Percentiles rank a stretch among this genome's conserved stretches.
Conservation (phyloP, 305 asterid species). For the Fraxinus paxiana region DNA sequence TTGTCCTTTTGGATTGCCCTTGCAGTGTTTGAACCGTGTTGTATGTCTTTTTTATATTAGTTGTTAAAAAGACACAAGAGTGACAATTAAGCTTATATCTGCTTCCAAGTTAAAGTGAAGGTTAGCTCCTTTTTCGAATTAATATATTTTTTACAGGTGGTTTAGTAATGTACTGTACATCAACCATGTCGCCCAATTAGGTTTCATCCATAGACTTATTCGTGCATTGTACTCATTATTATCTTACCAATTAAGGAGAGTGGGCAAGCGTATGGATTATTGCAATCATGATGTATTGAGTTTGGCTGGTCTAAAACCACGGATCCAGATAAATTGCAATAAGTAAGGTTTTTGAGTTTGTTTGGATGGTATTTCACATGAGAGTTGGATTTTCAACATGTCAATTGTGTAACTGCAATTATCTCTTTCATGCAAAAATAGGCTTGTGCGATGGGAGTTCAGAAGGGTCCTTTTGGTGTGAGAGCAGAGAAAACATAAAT, state of each 20-base stretch:
- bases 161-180: constrained; percentile 14
- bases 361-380: constrained; percentile 11
- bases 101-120: constrained; percentile 14
- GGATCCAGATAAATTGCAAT: constrained; percentile 6
- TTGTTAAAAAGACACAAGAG: constrained; percentile 16
- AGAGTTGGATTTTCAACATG: neutral
- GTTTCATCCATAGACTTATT: neutral
- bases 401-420: constrained; percentile 6
- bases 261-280: neutral
- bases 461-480: neutral
- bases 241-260: constrained; percentile 6
- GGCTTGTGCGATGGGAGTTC: neutral
- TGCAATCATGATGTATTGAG: constrained; percentile 1
- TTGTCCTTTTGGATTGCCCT: neutral
- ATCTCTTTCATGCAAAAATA: constrained; percentile 19
- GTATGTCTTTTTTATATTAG: constrained; percentile 2
- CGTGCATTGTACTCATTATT: constrained; percentile 4
- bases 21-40: neutral
- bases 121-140: neutral
- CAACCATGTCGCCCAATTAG: constrained; percentile 6
- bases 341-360: constrained; percentile 12
- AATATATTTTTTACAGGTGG: constrained; percentile 2
- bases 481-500: constrained; percentile 6
- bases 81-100: constrained; percentile 2
- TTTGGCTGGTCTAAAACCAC: constrained; percentile 5